Percentiles rank a stretch among this genome's conserved stretches.
These are phyloP conservation scores for Jatropha multifida DNA, from an alignment of 441 rosid genomes.

Conservation along the genomic window DNA sequence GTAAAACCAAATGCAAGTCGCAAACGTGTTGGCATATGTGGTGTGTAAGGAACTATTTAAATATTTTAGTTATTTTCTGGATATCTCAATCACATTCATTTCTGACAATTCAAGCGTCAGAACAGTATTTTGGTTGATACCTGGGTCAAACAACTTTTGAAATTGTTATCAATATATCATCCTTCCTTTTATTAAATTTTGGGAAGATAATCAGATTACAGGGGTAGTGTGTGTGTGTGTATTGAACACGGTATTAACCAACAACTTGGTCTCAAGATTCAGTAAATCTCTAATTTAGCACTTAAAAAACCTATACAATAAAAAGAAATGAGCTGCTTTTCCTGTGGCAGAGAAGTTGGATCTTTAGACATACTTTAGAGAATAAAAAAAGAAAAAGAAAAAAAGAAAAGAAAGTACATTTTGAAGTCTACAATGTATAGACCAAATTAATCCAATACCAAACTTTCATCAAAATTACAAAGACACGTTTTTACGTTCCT, in stretches of 20 bases:
- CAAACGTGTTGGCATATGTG: background rate
- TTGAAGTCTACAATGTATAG: background rate
- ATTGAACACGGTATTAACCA: no score
- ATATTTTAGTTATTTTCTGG: background rate
- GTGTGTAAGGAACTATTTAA: background rate
- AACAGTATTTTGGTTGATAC: background rate
- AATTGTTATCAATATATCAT: background rate
- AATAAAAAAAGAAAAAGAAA: background rate
- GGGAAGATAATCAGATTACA: background rate
- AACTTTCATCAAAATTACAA: background rate
- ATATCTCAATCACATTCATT: background rate
- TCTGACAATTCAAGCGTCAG: background rate
- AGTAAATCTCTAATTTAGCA: background rate
- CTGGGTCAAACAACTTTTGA: background rate
- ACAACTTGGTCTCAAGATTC: background rate
- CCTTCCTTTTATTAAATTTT: background rate
- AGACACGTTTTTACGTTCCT: background rate
- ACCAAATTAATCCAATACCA: background rate
- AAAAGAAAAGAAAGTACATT: background rate
- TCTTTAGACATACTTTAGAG: background rate
- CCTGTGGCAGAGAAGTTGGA: background rate
- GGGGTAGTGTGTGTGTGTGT: background rate
- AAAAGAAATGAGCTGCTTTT: background rate
- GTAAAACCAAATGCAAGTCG: background rate
- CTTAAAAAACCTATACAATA: background rate